Evolutionary conservation across 306 rosid genomes (phyloP).

Genomic region (Mimosa pudica): DNA sequence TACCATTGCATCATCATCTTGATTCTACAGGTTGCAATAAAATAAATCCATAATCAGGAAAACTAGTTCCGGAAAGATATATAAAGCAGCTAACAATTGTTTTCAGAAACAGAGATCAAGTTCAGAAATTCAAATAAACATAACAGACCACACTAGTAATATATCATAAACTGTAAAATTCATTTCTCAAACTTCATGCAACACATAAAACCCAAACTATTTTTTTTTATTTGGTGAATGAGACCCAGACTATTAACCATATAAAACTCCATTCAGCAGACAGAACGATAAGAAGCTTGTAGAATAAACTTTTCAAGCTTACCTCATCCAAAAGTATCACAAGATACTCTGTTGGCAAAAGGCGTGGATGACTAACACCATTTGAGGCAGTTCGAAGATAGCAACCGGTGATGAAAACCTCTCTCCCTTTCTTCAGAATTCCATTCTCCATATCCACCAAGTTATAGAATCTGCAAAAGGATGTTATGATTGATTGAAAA

Average conservation of each 20-base stretch:
- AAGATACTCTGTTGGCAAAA: constrained; percentile 91
- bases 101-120: constrained; percentile 18
- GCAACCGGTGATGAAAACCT: constrained; percentile 88
- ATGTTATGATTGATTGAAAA: constrained; percentile 20
- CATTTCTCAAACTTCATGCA: not conserved
- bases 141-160: not conserved
- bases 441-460: constrained; percentile 61
- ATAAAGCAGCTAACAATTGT: constrained; percentile 16
- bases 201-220: not conserved
- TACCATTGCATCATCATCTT: constrained; percentile 88
- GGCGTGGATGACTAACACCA: constrained; percentile 70
- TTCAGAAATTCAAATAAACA: constrained; percentile 14
- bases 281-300: constrained; percentile 4
- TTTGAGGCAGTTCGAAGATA: constrained; percentile 74
- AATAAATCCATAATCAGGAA: constrained; percentile 22
- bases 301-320: constrained; percentile 24
- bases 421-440: constrained; percentile 85
- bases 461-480: constrained; percentile 65
- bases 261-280: constrained; percentile 28
- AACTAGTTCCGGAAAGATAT: constrained; percentile 18
- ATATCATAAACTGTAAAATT: not conserved
- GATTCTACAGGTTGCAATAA: constrained; percentile 53
- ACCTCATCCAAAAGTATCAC: constrained; percentile 88
- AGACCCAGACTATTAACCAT: not conserved
- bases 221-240: not conserved